Conservation (phyloP, 78 protist species). For the Polysphondylium violaceum region DNA sequence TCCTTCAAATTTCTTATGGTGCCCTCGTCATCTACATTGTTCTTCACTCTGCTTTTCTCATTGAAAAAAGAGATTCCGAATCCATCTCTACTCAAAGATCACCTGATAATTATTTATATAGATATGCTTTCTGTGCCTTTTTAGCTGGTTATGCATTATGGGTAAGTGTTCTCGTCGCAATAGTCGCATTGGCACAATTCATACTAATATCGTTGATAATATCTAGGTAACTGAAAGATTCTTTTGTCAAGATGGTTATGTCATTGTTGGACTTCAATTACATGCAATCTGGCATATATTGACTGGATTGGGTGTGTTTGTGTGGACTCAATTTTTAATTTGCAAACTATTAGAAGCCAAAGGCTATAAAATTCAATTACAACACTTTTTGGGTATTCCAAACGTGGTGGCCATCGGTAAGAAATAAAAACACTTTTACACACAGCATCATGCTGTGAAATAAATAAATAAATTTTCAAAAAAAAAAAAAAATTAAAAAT, state of each 20-base stretch:
- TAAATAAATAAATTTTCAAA: too few relatives aligned
- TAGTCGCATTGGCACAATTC: not conserved
- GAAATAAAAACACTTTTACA: too few relatives aligned
- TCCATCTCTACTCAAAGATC: not conserved
- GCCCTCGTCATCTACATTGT: conserved; percentile 47
- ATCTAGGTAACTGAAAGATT: conserved; percentile 24
- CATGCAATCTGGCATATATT: conserved; percentile 59
- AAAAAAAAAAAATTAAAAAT: too few relatives aligned
- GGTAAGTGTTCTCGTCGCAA: conserved; percentile 35
- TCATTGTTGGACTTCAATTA: conserved; percentile 34
- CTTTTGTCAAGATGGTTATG: conserved; percentile 47
- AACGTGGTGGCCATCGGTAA: conserved; percentile 12
- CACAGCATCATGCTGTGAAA: too few relatives aligned
- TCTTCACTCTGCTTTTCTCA: conserved; percentile 43
- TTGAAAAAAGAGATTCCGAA: conserved; percentile 8
- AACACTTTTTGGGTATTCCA: conserved; percentile 30
- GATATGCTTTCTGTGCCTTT: conserved; percentile 30
- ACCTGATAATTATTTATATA: conserved; percentile 45
- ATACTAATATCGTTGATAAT: not conserved
- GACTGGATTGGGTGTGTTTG: conserved; percentile 47
- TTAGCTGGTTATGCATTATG: conserved; percentile 40
- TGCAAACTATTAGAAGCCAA: conserved; percentile 54
- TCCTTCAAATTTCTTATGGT: conserved; percentile 51
- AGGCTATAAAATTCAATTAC: conserved; percentile 12
- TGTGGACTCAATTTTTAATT: conserved; percentile 64